Evolutionary conservation across 768 basidiomycete species (phyloP).

Genomic region (Boletus edulis): DNA sequence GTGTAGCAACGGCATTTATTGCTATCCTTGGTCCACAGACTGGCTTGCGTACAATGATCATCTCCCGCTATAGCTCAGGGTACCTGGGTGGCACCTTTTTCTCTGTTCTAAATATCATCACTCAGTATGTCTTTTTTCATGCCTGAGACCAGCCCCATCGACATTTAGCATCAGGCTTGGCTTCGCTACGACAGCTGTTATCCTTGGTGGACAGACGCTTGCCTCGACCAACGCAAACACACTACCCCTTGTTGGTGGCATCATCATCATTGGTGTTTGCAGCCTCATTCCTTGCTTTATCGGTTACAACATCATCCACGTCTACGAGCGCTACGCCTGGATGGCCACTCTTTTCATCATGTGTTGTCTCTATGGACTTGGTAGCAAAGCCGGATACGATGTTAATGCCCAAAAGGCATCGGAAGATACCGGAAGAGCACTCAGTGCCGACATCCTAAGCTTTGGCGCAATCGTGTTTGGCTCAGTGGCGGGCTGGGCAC

Average conservation of each 20-base stretch:
- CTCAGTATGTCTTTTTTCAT: conserved; percentile 31
- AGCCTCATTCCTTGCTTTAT: conserved; percentile 45
- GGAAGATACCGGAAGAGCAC: conserved; percentile 43
- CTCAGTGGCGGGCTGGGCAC: conserved; percentile 47
- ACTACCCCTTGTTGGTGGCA: conserved; percentile 46
- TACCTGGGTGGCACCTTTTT: conserved; percentile 49
- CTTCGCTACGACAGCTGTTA: conserved; percentile 47
- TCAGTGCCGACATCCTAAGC: conserved; percentile 47
- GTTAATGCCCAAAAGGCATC: conserved; percentile 39
- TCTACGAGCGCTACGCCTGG: conserved; percentile 59
- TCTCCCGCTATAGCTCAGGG: conserved; percentile 46
- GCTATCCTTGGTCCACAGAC: conserved; percentile 53
- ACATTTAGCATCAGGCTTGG: conserved; percentile 34
- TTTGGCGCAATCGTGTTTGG: conserved; percentile 55
- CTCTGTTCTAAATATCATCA: conserved; percentile 52
- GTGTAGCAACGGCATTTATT: conserved; percentile 44
- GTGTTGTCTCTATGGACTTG: conserved; percentile 51
- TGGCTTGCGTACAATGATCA: conserved; percentile 55
- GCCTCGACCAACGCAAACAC: conserved; percentile 43
- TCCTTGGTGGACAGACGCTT: conserved; percentile 52
- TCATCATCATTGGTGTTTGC: conserved; percentile 44
- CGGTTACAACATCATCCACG: conserved; percentile 45
- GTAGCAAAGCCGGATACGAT: conserved; percentile 45
- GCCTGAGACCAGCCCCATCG: background rate
- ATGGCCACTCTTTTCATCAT: conserved; percentile 44